Percentiles rank a stretch among this genome's conserved stretches.
These are phyloP conservation scores for Phytophthora multivora DNA, from an alignment of 352 stramenopile genomes.

Conservation along the genomic window DNA sequence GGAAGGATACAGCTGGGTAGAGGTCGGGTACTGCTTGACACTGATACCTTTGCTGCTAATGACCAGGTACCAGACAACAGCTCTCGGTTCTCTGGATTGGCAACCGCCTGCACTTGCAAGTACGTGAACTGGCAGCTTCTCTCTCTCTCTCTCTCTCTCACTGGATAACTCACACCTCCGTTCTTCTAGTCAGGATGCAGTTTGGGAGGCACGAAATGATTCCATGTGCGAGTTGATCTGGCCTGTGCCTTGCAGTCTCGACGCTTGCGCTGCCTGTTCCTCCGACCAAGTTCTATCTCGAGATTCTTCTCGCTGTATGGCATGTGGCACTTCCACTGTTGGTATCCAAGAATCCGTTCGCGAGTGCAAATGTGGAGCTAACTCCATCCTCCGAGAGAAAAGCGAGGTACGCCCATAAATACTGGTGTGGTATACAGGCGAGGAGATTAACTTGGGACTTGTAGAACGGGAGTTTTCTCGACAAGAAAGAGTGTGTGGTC, in stretches of 20 bases:
- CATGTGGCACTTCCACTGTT: conserved; percentile 66
- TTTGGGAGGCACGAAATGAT: conserved; percentile 33
- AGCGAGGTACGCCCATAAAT: conserved; percentile 30
- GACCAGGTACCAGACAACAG: conserved; percentile 41
- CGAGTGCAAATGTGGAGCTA: conserved; percentile 58
- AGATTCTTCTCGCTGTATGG: conserved; percentile 54
- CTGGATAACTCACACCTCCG: background rate
- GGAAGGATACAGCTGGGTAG: background rate
- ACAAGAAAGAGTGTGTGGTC: conserved; percentile 63
- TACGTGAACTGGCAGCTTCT: conserved; percentile 19
- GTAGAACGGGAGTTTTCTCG: conserved; percentile 57
- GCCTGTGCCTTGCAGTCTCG: conserved; percentile 61
- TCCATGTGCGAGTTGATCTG: conserved; percentile 58
- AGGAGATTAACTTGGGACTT: conserved; percentile 6
- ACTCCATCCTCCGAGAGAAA: conserved; percentile 63
- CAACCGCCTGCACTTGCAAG: conserved; percentile 51
- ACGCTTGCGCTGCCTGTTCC: conserved; percentile 49
- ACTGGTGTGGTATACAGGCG: background rate
- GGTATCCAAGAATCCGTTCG: conserved; percentile 31
- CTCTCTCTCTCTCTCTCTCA: background rate
- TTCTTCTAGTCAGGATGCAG: conserved; percentile 19
- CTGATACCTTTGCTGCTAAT: background rate
- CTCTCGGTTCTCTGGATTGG: conserved; percentile 27
- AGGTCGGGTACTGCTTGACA: background rate
- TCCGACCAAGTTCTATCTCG: conserved; percentile 40